Conservation (phyloP, 495 filamentous ascomycete genomes). For the Aspergillus taichungensis region DNA sequence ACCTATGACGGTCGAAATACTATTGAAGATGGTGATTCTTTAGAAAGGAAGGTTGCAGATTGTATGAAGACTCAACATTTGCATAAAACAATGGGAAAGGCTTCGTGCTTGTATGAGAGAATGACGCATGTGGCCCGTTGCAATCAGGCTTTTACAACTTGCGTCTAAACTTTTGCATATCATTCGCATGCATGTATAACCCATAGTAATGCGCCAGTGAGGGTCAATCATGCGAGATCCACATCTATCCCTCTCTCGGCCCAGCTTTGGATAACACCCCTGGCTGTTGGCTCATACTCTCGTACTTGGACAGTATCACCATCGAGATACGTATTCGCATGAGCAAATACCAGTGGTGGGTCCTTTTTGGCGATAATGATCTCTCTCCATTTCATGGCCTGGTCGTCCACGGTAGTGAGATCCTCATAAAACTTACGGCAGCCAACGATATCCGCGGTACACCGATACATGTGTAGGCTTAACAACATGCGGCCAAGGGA, state of each 20-base stretch:
- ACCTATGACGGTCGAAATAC: background rate
- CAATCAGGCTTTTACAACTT: no score
- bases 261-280: slow-evolving; percentile 39
- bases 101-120: no score
- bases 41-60: no score
- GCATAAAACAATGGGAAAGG: no score
- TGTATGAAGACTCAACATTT: no score
- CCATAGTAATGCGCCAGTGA: no score
- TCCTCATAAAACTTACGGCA: slow-evolving; percentile 32
- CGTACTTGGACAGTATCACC: slow-evolving; percentile 25
- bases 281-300: slow-evolving; percentile 32
- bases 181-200: no score
- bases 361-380: slow-evolving; percentile 24
- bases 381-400: slow-evolving; percentile 26
- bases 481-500: slow-evolving; percentile 35
- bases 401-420: slow-evolving; percentile 28
- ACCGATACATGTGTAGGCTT: slow-evolving; percentile 37
- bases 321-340: slow-evolving; percentile 36
- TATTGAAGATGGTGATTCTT: no score
- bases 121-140: no score
- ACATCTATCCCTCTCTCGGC: slow-evolving; percentile 12
- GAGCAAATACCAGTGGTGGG: slow-evolving; percentile 30
- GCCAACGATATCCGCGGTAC: slow-evolving; percentile 32
- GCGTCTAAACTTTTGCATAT: no score
- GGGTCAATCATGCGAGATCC: background rate